Evolutionary conservation across 139 green algal genomes (phyloP).

Genomic region (Tetratostichococcus sp.): DNA sequence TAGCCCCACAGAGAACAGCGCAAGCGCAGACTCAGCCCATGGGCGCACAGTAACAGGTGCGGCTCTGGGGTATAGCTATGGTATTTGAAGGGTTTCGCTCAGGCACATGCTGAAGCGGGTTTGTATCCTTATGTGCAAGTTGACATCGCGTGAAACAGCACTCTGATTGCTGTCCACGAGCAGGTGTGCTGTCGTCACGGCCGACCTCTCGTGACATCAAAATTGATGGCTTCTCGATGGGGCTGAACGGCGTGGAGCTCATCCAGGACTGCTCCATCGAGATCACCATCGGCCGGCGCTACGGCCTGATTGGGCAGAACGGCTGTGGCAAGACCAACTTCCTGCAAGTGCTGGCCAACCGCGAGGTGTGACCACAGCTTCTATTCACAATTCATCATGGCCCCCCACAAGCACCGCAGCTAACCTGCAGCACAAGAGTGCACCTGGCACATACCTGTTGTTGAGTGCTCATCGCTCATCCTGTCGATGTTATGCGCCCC

Average conservation of each 20-base stretch:
- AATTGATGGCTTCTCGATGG: slow-evolving; percentile 63
- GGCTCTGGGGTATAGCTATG: too few relatives aligned
- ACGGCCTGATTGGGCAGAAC: slow-evolving; percentile 65
- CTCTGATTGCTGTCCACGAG: background rate
- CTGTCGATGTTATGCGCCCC: too few relatives aligned
- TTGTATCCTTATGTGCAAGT: too few relatives aligned
- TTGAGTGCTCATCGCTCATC: too few relatives aligned
- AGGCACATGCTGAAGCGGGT: too few relatives aligned
- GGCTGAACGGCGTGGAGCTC: slow-evolving; percentile 56
- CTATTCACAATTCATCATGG: background rate
- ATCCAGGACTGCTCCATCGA: slow-evolving; percentile 71
- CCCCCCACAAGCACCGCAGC: too few relatives aligned
- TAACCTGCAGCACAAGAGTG: too few relatives aligned
- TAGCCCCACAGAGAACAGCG: background rate
- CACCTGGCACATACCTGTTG: too few relatives aligned
- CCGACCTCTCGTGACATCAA: slow-evolving; percentile 48
- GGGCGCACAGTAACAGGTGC: background rate
- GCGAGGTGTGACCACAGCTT: slow-evolving; percentile 31
- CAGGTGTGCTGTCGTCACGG: slow-evolving; percentile 53
- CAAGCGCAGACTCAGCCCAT: background rate
- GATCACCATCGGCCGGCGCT: slow-evolving; percentile 71
- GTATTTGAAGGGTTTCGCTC: too few relatives aligned
- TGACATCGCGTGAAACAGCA: too few relatives aligned
- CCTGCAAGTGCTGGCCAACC: slow-evolving; percentile 32
- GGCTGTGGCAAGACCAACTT: slow-evolving; percentile 53